Evolutionary conservation across 2,329 filamentous ascomycete genomes (phyloP).

Genomic region (Didymella exigua): DNA sequence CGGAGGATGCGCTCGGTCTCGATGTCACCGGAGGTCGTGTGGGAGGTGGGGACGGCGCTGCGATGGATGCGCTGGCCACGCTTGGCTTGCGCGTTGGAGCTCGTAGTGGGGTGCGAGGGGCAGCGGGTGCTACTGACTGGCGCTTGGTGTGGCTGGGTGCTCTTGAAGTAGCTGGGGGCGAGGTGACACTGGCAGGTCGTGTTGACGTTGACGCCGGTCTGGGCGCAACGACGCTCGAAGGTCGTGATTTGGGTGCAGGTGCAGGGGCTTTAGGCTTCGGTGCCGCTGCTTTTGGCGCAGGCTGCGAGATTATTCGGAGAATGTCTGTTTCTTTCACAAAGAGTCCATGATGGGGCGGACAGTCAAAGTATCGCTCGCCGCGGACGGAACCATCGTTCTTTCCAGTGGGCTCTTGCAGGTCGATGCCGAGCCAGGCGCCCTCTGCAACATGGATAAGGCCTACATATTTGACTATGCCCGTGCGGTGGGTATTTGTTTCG

Average conservation of each 20-base stretch:
- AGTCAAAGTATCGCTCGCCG: conserved; percentile 88
- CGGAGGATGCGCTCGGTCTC: conserved; percentile 23
- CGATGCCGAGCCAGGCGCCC: conserved; percentile 88
- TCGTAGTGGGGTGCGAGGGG: conserved; percentile 19
- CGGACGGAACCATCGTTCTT: conserved; percentile 95
- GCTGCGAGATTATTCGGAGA: conserved; percentile 55
- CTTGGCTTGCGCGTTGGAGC: conserved; percentile 28
- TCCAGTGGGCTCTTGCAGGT: conserved; percentile 78
- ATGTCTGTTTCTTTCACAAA: conserved; percentile 80
- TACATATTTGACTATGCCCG: conserved; percentile 77
- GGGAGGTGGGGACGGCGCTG: conserved; percentile 13
- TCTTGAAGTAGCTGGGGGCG: conserved; percentile 11
- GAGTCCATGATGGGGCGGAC: conserved; percentile 73
- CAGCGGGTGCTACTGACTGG: conserved; percentile 26
- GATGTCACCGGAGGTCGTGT: conserved; percentile 12
- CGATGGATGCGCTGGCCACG: conserved; percentile 20
- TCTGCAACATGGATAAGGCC: conserved; percentile 81
- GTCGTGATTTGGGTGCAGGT: conserved; percentile 26
- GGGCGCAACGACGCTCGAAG: conserved; percentile 31
- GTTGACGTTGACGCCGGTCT: conserved; percentile 18
- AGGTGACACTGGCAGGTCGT: conserved; percentile 20
- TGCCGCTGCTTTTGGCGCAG: conserved; percentile 46
- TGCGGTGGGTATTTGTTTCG: conserved; percentile 77
- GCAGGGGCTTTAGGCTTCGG: conserved; percentile 22
- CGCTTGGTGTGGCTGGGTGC: conserved; percentile 23